Percentiles rank a stretch among this genome's conserved stretches.
These are phyloP conservation scores for Entomortierella lignicola DNA, from an alignment of 192 early-diverging fungal species.

Conservation along the genomic window DNA sequence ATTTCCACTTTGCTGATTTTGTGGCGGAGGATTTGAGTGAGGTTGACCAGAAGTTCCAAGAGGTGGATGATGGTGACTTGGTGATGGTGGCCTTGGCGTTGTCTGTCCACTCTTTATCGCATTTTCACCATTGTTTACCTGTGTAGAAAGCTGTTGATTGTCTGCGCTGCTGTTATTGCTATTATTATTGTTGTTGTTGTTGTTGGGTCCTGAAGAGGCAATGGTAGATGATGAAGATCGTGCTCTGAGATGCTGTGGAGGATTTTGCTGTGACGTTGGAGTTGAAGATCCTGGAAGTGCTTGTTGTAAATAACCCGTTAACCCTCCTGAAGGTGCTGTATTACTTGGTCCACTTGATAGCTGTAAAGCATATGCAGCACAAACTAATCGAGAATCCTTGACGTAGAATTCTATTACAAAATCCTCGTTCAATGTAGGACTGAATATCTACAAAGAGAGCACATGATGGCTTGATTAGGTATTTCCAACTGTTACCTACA, in stretches of 20 bases:
- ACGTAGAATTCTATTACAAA: constrained; percentile 53
- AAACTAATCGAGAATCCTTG: constrained; percentile 40
- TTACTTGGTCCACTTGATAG: constrained; percentile 23
- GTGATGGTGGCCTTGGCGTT: constrained; percentile 20
- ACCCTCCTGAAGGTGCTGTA: constrained; percentile 1
- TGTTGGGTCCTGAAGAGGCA: background rate
- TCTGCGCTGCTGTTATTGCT: too few species aligned
- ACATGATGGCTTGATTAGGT: background rate
- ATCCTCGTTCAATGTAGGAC: constrained; percentile 48
- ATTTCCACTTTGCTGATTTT: constrained; percentile 2
- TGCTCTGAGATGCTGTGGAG: background rate
- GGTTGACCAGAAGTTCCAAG: constrained; percentile 8
- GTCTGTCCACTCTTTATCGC: constrained; percentile 27
- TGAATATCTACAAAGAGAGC: constrained; percentile 27
- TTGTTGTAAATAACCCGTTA: constrained; percentile 26
- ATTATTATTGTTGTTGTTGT: constrained; percentile 1
- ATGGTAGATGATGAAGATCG: background rate
- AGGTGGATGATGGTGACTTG: constrained; percentile 12
- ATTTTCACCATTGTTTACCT: background rate
- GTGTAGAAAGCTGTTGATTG: background rate
- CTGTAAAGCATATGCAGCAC: constrained; percentile 48
- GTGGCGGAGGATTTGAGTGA: constrained; percentile 5
- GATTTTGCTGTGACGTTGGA: background rate
- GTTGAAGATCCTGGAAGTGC: constrained; percentile 16
- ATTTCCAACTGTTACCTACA: too few species aligned